Evolutionary conservation across 169 alveolate species (phyloP), one percentile per base, ranked within the genome.

Genomic region (Ichthyophthirius multifiliis): DNA sequence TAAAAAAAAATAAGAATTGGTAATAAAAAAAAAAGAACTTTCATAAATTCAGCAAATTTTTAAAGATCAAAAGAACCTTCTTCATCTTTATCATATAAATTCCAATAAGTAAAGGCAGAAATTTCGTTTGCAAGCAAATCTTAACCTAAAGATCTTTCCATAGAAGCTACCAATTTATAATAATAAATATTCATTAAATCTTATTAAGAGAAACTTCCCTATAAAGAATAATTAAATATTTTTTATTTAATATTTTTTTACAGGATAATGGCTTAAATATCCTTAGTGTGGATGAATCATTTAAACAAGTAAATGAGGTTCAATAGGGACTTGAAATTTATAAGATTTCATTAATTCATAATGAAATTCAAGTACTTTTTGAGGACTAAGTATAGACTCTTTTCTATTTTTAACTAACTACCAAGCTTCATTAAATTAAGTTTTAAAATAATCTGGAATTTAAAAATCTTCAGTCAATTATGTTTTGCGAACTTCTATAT

Each of bases 131-230:
- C 76, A 44, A 81, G 55, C 0, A 81, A 62, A 41, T 81, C 82
- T 55, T 81, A 55, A 37, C 86, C 86, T 30, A 81, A 44, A 6
- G 65, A 55, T 71, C 76, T 81, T 62, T 81, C 86, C 63, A 39
- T 43, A 15, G 86, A 64, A 30, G 86, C 86, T 15, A 81, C 64
- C 30, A 73, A 39, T 23, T 67, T 67, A 32, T 44, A 39, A 16
- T 67, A 37, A 39, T 67, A 67, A 16, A 67, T 37, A 18, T 67
- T 37, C 30, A 67, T n/a, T 6, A 67, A n/a, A 18, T 67, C 43
- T 37, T 67, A 47, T 18, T 34, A 37, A 37, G 39, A 18, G 27
- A 37, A 67, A n/a, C 41, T 18, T 39, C 77, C 77, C 77, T 67
- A 34, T 13, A 20, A 65, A 64, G 5, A 9, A 18, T 7, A 7